These are phyloP conservation scores for Neostapfia colusana DNA, from an alignment of 176 grass and related monocot genomes.

Conservation along the genomic window DNA sequence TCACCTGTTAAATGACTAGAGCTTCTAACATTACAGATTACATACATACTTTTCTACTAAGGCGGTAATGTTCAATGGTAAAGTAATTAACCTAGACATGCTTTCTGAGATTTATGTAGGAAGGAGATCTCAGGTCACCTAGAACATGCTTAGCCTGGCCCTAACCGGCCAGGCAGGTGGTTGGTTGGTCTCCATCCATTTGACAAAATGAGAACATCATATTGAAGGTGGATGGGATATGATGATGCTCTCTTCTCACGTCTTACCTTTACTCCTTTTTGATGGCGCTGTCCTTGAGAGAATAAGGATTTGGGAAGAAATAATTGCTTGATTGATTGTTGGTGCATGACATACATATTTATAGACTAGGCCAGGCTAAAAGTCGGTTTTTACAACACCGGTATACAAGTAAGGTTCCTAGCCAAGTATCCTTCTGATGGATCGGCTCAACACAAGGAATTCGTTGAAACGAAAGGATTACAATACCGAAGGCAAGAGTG, in stretches of 20 bases:
- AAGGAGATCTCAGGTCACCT: not conserved
- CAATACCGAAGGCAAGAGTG: no score
- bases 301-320: no score
- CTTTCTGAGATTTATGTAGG: not conserved
- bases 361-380: no score
- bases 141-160: not conserved
- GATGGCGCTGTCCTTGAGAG: not conserved
- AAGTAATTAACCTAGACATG: not conserved
- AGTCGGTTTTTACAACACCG: no score
- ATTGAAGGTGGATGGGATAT: conserved; percentile 26
- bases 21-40: not conserved
- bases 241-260: not conserved
- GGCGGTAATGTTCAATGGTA: not conserved
- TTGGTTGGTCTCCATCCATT: conserved; percentile 25
- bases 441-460: no score
- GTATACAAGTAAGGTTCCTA: no score
- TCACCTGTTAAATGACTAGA: not conserved
- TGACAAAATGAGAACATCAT: conserved; percentile 27
- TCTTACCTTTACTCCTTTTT: conserved; percentile 10
- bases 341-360: no score
- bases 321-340: no score
- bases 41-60: no score
- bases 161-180: conserved; percentile 9
- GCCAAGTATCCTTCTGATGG: no score
- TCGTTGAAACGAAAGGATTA: no score